Conservation (phyloP, 176 grass and related monocot species). For the Carex pumila region DNA sequence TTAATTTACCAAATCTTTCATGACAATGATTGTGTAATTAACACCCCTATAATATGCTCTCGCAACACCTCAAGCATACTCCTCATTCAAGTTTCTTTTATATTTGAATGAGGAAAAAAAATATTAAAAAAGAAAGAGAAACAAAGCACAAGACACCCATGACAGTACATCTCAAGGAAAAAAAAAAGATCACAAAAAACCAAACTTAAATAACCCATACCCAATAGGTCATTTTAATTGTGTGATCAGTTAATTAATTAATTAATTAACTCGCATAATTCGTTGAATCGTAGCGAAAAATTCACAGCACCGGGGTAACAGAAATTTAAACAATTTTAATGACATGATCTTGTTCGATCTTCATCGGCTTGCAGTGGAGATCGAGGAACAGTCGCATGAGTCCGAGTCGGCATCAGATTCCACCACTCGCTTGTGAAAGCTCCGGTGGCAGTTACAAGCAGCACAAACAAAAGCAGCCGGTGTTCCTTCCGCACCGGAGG, state of each 20-base stretch:
- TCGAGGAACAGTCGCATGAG: slow-evolving; percentile 23
- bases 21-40: not conserved
- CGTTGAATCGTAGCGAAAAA: not conserved
- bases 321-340: not conserved
- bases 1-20: not conserved
- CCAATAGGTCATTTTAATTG: slow-evolving; percentile 11
- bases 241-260: slow-evolving; percentile 3
- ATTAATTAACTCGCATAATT: not conserved
- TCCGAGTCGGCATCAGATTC: not conserved
- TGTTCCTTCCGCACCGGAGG: slow-evolving; percentile 57
- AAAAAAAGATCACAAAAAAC: not conserved
- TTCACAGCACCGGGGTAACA: not conserved
- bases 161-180: not conserved
- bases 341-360: not conserved
- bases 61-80: slow-evolving; percentile 4
- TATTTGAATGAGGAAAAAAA: not conserved
- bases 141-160: not conserved
- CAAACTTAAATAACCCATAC: slow-evolving; percentile 8
- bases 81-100: not conserved
- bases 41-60: slow-evolving; percentile 9
- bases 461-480: slow-evolving; percentile 44
- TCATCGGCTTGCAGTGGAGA: slow-evolving; percentile 9
- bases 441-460: slow-evolving; percentile 64
- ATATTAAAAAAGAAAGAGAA: not conserved
- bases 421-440: slow-evolving; percentile 50